Percentiles rank a stretch among this genome's conserved stretches.
phyloP scores from a whole-genome alignment of 176 grass and related monocot genomes.

The Carex pumila region DNA sequence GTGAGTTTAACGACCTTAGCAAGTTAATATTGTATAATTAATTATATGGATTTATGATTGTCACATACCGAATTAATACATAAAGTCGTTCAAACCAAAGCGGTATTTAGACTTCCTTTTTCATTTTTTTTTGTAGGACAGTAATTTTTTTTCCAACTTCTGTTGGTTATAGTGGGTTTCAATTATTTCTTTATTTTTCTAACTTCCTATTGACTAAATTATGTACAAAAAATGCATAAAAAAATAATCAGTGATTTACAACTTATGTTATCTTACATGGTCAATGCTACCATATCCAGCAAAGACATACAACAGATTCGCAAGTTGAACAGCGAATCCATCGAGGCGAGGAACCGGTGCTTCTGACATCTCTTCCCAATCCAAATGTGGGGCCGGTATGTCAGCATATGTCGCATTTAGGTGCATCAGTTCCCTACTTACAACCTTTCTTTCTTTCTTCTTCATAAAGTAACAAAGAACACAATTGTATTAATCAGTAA shows the following conservation, averaged over 20 bases:
- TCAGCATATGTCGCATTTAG: slow-evolving; percentile 75
- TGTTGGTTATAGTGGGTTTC: background rate
- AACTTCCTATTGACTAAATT: background rate
- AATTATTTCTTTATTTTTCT: background rate
- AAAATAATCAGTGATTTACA: background rate
- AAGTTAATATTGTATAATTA: background rate
- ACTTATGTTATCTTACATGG: slow-evolving; percentile 35
- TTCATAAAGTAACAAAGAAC: background rate
- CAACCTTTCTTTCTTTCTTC: slow-evolving; percentile 22
- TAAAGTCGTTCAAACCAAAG: background rate
- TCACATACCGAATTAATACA: background rate
- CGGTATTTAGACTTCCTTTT: background rate
- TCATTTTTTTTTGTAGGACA: background rate
- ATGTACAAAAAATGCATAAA: background rate
- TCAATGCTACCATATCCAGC: slow-evolving; percentile 73
- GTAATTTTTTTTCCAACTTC: background rate
- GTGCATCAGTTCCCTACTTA: background rate
- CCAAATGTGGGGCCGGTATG: slow-evolving; percentile 45
- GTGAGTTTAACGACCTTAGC: slow-evolving; percentile 1
- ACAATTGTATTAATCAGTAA: background rate
- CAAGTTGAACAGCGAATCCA: slow-evolving; percentile 60
- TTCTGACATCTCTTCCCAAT: slow-evolving; percentile 69
- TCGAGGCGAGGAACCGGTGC: slow-evolving; percentile 79
- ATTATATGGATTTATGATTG: background rate
- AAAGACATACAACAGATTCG: slow-evolving; percentile 64